Base-by-base conservation (phyloP, 1,284 basidiomycete species). In the Phlebopus sp. region DNA sequence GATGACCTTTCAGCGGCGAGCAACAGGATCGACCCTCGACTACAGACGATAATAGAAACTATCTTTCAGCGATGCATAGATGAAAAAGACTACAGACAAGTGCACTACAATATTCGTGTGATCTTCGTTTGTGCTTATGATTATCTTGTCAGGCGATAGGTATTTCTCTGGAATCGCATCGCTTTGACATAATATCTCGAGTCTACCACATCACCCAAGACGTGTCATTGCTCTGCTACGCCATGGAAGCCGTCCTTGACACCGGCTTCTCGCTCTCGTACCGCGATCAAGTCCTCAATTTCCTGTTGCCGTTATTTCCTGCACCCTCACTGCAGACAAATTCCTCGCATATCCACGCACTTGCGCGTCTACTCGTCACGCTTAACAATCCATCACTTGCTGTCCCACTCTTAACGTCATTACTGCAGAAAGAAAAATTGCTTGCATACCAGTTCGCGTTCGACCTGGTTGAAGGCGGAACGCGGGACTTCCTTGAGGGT, bases 401-500 rank as follows among this genome's bases (percentile, higher is more conserved):
- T 1, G 76, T 88, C 9, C 76, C 82, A 18, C 74, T 93, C 39
- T 66, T 95, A 52, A 78, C 75, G 6, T 82, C 84, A 2, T 75
- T 94, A 17, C 77, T 91, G 11, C 81, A 83, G 1, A 79, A 80
- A 52, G 81, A 90, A 59, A 78, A 79, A 32, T 70, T 92, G 5
- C 74, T 94, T 30, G 92, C 92, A 2, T 96, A 92, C 65, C 95
- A 98, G 64, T 84, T 97, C 62, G 92, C 89, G 0, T 97, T 97
- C 62, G 95, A 97, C 68, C 72, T 97, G 44, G 89, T 88, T 14
- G 93, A 97, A 69, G 91, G 93, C 38, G 94, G 92, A 2, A 83
- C 90, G 2, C 92, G 95, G 64, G 92, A 93, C 60, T 97, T 93
- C 70, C 72, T 97, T 41, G 88, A 91, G 60, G 80, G 74, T 34